Percentiles rank a stretch among this genome's conserved stretches.
Conservation (phyloP, 345 rosid genomes). For the Orychophragmus violaceus region DNA sequence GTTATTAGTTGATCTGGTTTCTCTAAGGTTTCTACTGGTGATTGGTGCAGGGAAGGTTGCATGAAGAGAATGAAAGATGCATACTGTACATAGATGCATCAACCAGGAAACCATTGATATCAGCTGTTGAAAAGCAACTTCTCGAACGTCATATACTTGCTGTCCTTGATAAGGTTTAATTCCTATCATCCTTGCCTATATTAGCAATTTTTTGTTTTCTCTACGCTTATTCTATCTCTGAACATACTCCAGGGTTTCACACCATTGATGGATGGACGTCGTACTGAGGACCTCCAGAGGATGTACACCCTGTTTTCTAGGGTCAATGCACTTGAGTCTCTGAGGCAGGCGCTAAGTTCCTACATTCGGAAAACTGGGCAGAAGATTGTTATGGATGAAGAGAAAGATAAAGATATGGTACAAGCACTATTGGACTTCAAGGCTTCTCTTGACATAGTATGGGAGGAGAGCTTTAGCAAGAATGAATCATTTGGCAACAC, state of each 20-base stretch:
- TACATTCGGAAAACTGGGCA: conserved; percentile 84
- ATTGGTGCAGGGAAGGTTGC: conserved; percentile 70
- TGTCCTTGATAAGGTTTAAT: conserved; percentile 81
- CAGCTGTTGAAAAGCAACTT: conserved; percentile 80
- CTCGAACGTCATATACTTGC: conserved; percentile 83
- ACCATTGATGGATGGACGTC: conserved; percentile 87
- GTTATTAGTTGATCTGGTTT: conserved; percentile 5
- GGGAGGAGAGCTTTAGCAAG: conserved; percentile 91
- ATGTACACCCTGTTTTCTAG: conserved; percentile 74
- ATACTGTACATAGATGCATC: conserved; percentile 76
- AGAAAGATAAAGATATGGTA: conserved; percentile 98
- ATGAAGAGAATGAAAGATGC: conserved; percentile 34
- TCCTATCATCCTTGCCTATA: not conserved
- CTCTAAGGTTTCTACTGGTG: conserved; percentile 4
- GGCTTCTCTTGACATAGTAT: conserved; percentile 81
- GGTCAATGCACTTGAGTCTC: conserved; percentile 77
- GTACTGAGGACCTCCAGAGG: conserved; percentile 82
- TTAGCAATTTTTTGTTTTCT: not conserved
- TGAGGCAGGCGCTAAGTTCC: conserved; percentile 73
- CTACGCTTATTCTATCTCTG: conserved; percentile 5
- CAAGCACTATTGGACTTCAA: conserved; percentile 77
- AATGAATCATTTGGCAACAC: conserved; percentile 87
- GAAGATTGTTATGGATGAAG: conserved; percentile 88
- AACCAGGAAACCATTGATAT: conserved; percentile 80
- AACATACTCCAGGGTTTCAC: conserved; percentile 62